A percentile compares a stretch with the other conserved stretches of the same genome.
phyloP scores from a whole-genome alignment of 75 land plant species.

The Sequoiadendron giganteum region DNA sequence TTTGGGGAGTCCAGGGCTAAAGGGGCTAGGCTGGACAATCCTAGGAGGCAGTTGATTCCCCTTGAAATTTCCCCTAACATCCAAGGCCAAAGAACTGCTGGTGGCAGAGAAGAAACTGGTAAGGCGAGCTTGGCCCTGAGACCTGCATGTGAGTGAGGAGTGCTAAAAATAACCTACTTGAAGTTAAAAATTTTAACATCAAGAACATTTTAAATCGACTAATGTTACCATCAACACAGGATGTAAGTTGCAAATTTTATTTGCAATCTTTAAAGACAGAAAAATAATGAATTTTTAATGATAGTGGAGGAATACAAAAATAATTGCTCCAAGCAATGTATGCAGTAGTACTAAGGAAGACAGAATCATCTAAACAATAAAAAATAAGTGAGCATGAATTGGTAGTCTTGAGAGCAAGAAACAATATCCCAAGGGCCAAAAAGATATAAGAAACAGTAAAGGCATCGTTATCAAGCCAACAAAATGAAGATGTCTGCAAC shows the following conservation, averaged over 20 bases:
- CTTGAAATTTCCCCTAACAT: too few relatives aligned
- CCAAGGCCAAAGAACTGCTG: too few relatives aligned
- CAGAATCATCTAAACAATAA: not conserved
- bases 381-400: not conserved
- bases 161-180: not conserved
- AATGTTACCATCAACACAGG: not conserved
- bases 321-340: not conserved
- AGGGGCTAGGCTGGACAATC: too few relatives aligned
- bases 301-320: not conserved
- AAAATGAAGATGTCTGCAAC: not conserved
- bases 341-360: not conserved
- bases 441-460: not conserved
- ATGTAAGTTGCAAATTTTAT: not conserved
- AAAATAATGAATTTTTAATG: not conserved
- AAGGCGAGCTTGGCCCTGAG: too few relatives aligned
- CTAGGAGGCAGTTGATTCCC: too few relatives aligned
- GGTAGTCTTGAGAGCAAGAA: not conserved
- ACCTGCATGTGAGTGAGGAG: not conserved
- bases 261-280: not conserved
- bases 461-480: not conserved
- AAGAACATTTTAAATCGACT: not conserved
- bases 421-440: not conserved
- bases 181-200: not conserved
- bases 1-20: too few relatives aligned
- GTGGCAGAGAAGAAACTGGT: too few relatives aligned